Conservation (phyloP, 1,284 basidiomycete genomes). For the Ceratobasidium sp. region DNA sequence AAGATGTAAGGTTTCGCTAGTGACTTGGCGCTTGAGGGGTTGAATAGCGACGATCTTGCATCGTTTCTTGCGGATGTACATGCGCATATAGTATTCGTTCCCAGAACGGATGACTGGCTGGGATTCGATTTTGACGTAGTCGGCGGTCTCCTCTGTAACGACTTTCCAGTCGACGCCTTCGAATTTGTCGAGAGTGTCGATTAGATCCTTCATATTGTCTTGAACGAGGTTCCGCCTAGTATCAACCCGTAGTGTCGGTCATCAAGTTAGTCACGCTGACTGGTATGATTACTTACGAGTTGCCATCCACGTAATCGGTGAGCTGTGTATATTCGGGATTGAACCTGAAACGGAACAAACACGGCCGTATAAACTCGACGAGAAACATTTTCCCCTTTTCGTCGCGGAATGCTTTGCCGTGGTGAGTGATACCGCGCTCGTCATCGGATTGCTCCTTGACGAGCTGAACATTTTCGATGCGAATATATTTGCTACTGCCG, state of each 20-base stretch:
- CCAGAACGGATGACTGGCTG: constrained; percentile 8
- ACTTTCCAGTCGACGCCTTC: constrained; percentile 21
- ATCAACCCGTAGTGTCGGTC: neutral
- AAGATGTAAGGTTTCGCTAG: neutral
- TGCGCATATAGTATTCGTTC: constrained; percentile 14
- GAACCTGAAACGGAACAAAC: constrained; percentile 37
- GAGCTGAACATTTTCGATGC: constrained; percentile 13
- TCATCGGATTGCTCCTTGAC: neutral
- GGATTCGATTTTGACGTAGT: constrained; percentile 44
- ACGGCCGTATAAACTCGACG: constrained; percentile 38
- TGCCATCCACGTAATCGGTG: constrained; percentile 22
- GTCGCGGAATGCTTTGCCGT: constrained; percentile 10
- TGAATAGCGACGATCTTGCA: constrained; percentile 17
- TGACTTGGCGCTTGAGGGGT: neutral
- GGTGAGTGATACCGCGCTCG: neutral
- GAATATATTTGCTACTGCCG: constrained; percentile 1
- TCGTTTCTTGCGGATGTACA: constrained; percentile 19
- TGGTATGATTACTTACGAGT: constrained; percentile 26
- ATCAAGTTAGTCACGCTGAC: neutral
- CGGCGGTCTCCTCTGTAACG: neutral
- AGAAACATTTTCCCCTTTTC: constrained; percentile 31
- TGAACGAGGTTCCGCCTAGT: constrained; percentile 26
- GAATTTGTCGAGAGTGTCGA: constrained; percentile 8
- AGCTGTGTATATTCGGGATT: constrained; percentile 34
- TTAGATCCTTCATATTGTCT: neutral